Conservation (phyloP, 108 stramenopile species). For the Nitzschia palea region DNA sequence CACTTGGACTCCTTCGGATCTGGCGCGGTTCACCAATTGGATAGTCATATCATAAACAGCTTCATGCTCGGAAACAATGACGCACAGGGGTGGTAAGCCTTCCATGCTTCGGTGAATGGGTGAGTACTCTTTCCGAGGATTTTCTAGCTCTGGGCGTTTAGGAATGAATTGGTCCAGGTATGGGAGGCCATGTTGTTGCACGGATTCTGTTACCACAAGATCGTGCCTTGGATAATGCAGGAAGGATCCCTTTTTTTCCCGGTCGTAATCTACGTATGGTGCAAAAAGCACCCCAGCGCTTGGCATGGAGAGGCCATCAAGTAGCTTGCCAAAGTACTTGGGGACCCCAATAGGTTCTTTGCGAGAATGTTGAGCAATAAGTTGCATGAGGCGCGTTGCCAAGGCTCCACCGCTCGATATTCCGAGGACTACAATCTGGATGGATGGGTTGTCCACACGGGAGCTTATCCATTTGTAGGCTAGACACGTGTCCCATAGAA, state of each 20-base stretch:
- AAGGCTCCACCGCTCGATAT: slow-evolving; percentile 72
- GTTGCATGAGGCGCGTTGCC: slow-evolving; percentile 62
- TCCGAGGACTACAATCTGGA: slow-evolving; percentile 62
- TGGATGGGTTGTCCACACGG: slow-evolving; percentile 32
- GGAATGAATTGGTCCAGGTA: slow-evolving; percentile 39
- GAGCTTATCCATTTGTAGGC: slow-evolving; percentile 33
- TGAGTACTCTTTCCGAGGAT: slow-evolving; percentile 54
- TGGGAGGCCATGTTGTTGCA: slow-evolving; percentile 39
- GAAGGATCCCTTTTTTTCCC: slow-evolving; percentile 52
- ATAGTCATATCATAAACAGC: slow-evolving; percentile 75
- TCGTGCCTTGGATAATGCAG: slow-evolving; percentile 65
- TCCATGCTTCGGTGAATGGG: slow-evolving; percentile 59
- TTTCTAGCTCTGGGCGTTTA: slow-evolving; percentile 1
- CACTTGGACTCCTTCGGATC: slow-evolving; percentile 53
- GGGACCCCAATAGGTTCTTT: slow-evolving; percentile 20
- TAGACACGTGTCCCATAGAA: slow-evolving; percentile 63
- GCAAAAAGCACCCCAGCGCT: slow-evolving; percentile 61
- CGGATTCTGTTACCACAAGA: slow-evolving; percentile 70
- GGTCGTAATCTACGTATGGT: slow-evolving; percentile 80
- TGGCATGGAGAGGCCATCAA: slow-evolving; percentile 36
- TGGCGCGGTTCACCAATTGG: slow-evolving; percentile 52
- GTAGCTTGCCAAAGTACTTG: slow-evolving; percentile 7
- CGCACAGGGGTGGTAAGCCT: slow-evolving; percentile 73
- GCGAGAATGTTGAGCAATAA: slow-evolving; percentile 42
- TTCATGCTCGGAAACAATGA: slow-evolving; percentile 78